Base-by-base conservation (phyloP, 768 basidiomycete genomes). In the Strobilomyces echinocephalus region DNA sequence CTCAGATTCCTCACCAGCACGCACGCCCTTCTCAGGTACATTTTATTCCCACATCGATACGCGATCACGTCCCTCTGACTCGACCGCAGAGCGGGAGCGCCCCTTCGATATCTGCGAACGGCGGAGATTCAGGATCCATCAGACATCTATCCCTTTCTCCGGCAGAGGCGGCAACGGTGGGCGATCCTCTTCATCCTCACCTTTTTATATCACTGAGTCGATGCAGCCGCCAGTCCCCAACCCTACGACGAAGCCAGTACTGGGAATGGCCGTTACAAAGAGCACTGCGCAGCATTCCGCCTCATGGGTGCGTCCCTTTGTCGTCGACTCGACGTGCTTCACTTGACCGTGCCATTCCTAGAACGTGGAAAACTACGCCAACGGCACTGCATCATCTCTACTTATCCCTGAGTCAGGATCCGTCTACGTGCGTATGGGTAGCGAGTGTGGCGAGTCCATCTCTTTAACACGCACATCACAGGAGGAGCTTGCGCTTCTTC, bases 401-500 rank as follows among this genome's bases (percentile, higher is more conserved):
- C 45, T 15, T 30, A 35, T 46, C 8, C 21, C 33, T 6, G 60
- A 69, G 4, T 43, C 59, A 0, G 54, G 41, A 12, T 11, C 55
- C 9, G 57, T 52, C 9, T 70, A 64, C 6, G 68, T 69, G 53
- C 14, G 70, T 65, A 5, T 26, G 18, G 6, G 42, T 21, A 46
- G n/a, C 6, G 5, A 53, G 49, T 3, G 11, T 21, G 10, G 28
- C 2, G 26, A 28, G 42, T 16, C 2, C 21, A 34, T 28, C 15
- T 20, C 15, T 33, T 50, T 49, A 40, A 52, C 14, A 9, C 15
- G 18, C 20, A 0, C 16, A 9, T 46, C 45, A 35, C 49, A 69
- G 68, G 68, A 70, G 6, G 71, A 72, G 40, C 63, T 73, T 1
- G 56, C 58, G 2, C 69, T 72, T 7, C 60, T 72, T 14, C 67